Base-by-base conservation (phyloP, 2,329 filamentous ascomycete species). In the Xylaria arbuscula region DNA sequence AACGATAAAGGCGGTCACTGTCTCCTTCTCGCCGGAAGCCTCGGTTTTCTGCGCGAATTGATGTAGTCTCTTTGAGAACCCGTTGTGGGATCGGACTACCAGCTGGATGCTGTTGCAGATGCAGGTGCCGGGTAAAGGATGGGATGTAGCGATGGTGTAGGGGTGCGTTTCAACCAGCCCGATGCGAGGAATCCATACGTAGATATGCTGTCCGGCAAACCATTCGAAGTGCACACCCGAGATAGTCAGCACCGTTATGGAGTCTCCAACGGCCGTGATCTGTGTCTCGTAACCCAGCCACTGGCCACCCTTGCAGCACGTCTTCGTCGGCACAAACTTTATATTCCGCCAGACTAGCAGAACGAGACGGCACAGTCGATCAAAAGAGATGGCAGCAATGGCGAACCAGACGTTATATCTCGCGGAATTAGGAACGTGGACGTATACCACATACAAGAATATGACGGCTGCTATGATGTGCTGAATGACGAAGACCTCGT, bases 401-500 rank as follows among this genome's bases (percentile, higher is more conserved):
- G 89, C 84, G 71, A 91, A 87, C 89, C 89, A 92, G 45, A 93
- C 79, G 63, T 90, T 88, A 75, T 88, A 88, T 34, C 81, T 82
- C 7, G 89, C 86, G 56, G 86, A 85, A 8, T 75, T 74, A 0
- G 90, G 90, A 3, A 91, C 84, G 76, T 93, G 90, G 45, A 85
- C 80, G 73, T 90, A 88, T 10, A 92, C 78, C 48, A 91, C 81
- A 80, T 87, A 90, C 45, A 92, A 79, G 73, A 93, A 86, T 28
- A 90, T 75, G 36, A 86, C 82, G 64, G 89, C 89, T 2, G 88
- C 86, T 17, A 87, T 76, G 32, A 92, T 80, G 76, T 93, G 91
- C 77, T 93, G 91, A 3, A 88, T 72, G 17, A 93, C 86, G 75
- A 92, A 93, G 0, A 92, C 68, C 79, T 93, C 91, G 76, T 93